phyloP scores from a whole-genome alignment of 2,329 filamentous ascomycete genomes.

The Xenosphaeropsis pyriputrescens region DNA sequence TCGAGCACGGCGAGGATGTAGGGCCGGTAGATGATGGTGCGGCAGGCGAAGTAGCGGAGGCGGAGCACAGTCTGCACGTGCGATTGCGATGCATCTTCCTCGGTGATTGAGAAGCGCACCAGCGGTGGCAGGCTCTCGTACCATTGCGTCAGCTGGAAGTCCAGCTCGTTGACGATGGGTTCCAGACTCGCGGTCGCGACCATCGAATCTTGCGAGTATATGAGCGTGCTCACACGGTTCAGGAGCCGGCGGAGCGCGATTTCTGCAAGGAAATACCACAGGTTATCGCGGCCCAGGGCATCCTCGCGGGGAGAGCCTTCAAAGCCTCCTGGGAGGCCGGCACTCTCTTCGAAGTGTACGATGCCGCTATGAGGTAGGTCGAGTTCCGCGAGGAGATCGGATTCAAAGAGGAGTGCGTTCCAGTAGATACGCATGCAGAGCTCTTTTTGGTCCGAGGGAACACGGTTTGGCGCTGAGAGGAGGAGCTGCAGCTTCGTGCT shows the following conservation, averaged over 20 bases:
- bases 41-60: slow-evolving; percentile 70
- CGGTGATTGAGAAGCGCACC: slow-evolving; percentile 63
- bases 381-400: slow-evolving; percentile 63
- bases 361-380: slow-evolving; percentile 74
- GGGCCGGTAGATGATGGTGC: slow-evolving; percentile 74
- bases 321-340: slow-evolving; percentile 65
- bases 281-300: slow-evolving; percentile 54
- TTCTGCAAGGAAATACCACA: slow-evolving; percentile 79
- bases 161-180: slow-evolving; percentile 65
- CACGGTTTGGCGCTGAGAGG: slow-evolving; percentile 56
- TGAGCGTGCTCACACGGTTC: slow-evolving; percentile 65
- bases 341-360: slow-evolving; percentile 67
- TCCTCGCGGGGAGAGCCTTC: slow-evolving; percentile 48
- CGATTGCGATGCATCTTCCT: slow-evolving; percentile 38
- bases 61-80: slow-evolving; percentile 62
- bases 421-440: slow-evolving; percentile 69
- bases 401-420: slow-evolving; percentile 72
- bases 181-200: slow-evolving; percentile 60
- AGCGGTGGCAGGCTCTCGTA: slow-evolving; percentile 64
- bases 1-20: slow-evolving; percentile 71
- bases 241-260: slow-evolving; percentile 65
- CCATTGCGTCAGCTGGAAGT: slow-evolving; percentile 75
- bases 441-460: slow-evolving; percentile 57
- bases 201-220: slow-evolving; percentile 61
- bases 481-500: slow-evolving; percentile 72